Evolutionary conservation across 2,329 filamentous ascomycete species (phyloP), one percentile per base, ranked within the genome.

Genomic region (Cladosporium halotolerans): DNA sequence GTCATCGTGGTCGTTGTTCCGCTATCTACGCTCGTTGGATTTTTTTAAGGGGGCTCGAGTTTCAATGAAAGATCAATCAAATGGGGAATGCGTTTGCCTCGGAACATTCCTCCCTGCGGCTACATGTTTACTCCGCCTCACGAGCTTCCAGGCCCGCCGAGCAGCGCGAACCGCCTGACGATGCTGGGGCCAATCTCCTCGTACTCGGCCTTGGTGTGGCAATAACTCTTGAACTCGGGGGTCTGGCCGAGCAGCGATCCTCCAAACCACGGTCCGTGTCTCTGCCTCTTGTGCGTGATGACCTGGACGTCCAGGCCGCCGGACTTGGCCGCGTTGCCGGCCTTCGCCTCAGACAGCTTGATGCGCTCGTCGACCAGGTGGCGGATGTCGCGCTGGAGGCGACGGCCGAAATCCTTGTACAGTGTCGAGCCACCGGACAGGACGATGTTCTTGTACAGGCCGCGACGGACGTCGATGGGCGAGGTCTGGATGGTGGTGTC

Each of bases 381-480:
- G 73, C 93, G 89, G 68, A 99, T 99, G 68, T 99, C 95, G 68
- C 93, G 85, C 76, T 99, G 95, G 77, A 99, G 79, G 69, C 93
- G 84, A 61, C 93, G 84, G 23, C 93, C 93, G 73, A 99, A 99
- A 73, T 99, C 91, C 75, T 97, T 96, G 82, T 97, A 99, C 57
- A 99, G 78, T 18, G 93, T 99, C 62, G 91, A 96, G 64, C 93
- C 93, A 69, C 93, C 93, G 3, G 92, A 97, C 36, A 99, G 79
- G 34, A 99, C 93, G 74, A 99, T 99, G 75, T 99, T 99, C 83
- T 99, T 99, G 82, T 99, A 99, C 36, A 99, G 80, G 40, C 93
- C 93, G 74, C 93, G 84, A 67, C 93, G 87, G 43, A 99, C 95
- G 68, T 99, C 93, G 64, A 99, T 99, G 40, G 93, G 93, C 33